phyloP scores from a whole-genome alignment of 345 rosid species.

The Garcia nutans region DNA sequence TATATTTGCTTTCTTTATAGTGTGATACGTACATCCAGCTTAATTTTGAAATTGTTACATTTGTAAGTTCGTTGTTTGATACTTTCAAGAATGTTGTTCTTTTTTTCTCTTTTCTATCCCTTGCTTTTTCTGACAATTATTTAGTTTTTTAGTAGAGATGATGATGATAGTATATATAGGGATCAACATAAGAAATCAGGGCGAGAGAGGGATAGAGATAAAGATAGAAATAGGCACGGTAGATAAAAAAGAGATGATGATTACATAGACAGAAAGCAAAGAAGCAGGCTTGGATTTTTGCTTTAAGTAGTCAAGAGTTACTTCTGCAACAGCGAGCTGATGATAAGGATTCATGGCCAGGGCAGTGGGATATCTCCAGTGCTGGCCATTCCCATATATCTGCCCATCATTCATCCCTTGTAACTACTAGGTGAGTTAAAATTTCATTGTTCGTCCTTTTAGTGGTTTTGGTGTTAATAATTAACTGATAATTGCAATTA shows the following conservation, averaged over 20 bases:
- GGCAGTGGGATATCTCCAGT: too few species aligned
- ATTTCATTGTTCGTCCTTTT: background rate
- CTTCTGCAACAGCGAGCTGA: too few species aligned
- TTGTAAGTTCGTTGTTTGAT: too few species aligned
- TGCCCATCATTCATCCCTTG: constrained; percentile 84
- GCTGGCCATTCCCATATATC: constrained; percentile 49
- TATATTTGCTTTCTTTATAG: too few species aligned
- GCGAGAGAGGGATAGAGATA: constrained; percentile 15
- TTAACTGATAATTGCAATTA: constrained; percentile 3
- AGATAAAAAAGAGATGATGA: constrained; percentile 20
- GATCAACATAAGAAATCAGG: constrained; percentile 12
- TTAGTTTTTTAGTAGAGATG: too few species aligned
- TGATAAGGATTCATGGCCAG: too few species aligned
- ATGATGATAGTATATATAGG: constrained; percentile 11
- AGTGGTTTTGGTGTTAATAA: background rate
- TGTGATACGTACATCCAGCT: too few species aligned
- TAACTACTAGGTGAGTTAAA: constrained; percentile 60
- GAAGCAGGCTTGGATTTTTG: constrained; percentile 45
- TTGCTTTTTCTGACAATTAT: too few species aligned
- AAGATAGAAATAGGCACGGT: constrained; percentile 14
- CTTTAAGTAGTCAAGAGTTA: too few species aligned
- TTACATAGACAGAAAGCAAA: constrained; percentile 27
- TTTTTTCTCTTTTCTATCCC: too few species aligned
- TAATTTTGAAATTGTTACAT: too few species aligned
- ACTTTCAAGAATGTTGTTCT: too few species aligned